phyloP scores from a whole-genome alignment of 1,284 basidiomycete species.

The Fistulinella staudtii region DNA sequence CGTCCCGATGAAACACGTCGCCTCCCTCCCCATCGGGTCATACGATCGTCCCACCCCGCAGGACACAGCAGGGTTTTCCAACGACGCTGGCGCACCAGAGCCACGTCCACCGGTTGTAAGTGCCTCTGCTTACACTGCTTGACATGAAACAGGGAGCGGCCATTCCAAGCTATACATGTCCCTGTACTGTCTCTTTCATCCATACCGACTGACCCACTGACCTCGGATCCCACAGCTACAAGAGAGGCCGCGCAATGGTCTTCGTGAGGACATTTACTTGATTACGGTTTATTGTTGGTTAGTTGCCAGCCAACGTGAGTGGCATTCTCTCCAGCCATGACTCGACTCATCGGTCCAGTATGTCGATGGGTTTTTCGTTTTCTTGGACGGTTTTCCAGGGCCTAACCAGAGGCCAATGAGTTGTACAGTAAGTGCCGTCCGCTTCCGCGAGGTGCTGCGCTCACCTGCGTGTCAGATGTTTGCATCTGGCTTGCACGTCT shows the following conservation, averaged over 20 bases:
- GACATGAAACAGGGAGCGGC: conserved; percentile 8
- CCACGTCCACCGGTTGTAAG: conserved; percentile 22
- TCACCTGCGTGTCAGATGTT: conserved; percentile 11
- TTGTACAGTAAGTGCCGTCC: conserved; percentile 6
- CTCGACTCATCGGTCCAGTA: conserved; percentile 14
- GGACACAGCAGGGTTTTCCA: conserved; percentile 6
- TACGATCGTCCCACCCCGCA: conserved; percentile 9
- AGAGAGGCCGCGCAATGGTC: too few species aligned
- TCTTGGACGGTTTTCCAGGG: conserved; percentile 23
- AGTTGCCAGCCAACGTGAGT: conserved; percentile 27
- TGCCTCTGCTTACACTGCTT: conserved; percentile 23
- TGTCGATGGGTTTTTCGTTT: conserved; percentile 21
- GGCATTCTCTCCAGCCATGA: neutral
- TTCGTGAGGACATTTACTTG: conserved; percentile 7
- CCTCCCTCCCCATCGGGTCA: conserved; percentile 9
- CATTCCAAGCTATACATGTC: conserved; percentile 1
- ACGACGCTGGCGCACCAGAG: too few species aligned
- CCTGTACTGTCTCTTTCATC: conserved; percentile 7
- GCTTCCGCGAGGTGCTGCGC: neutral
- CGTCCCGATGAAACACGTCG: conserved; percentile 12
- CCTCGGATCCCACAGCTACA: too few species aligned
- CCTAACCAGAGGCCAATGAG: conserved; percentile 18
- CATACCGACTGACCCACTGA: too few species aligned
- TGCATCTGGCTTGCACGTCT: conserved; percentile 4
- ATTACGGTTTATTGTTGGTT: conserved; percentile 22